phyloP scores from a whole-genome alignment of 2,329 filamentous ascomycete genomes.

The Incumbomyces lentus region DNA sequence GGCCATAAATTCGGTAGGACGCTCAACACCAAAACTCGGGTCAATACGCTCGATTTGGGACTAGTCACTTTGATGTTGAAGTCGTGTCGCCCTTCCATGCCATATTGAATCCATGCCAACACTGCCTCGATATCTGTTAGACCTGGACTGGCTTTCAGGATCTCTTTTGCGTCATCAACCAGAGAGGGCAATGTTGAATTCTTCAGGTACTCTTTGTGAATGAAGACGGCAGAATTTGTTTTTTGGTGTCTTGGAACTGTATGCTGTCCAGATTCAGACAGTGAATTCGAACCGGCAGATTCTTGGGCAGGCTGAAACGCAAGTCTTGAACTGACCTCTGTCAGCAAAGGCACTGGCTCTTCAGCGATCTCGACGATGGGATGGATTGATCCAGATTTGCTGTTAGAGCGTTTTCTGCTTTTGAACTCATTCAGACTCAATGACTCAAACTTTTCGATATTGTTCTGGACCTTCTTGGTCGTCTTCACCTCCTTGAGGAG shows the following conservation, averaged over 20 bases:
- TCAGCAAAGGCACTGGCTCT: background rate
- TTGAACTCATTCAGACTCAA: constrained; percentile 21
- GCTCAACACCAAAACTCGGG: constrained; percentile 62
- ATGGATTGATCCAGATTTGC: constrained; percentile 4
- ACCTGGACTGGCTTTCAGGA: constrained; percentile 52
- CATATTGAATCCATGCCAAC: constrained; percentile 42
- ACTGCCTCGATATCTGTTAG: constrained; percentile 45
- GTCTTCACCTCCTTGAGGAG: constrained; percentile 46
- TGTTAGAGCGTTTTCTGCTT: constrained; percentile 5
- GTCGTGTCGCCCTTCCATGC: constrained; percentile 19
- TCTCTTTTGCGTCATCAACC: constrained; percentile 45
- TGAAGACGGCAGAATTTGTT: constrained; percentile 16
- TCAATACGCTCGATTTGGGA: constrained; percentile 61
- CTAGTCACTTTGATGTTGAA: constrained; percentile 50
- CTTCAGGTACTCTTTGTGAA: constrained; percentile 18
- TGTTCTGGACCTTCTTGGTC: constrained; percentile 41
- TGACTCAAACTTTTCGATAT: constrained; percentile 29
- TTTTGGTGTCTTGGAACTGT: constrained; percentile 10
- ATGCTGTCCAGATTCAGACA: too few species aligned
- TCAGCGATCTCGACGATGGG: background rate
- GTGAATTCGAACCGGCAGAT: background rate
- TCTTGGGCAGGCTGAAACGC: constrained; percentile 3
- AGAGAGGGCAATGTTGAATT: constrained; percentile 13
- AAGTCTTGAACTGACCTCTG: constrained; percentile 3
- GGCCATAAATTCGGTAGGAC: constrained; percentile 80